Percentiles rank a stretch among this genome's conserved stretches.
Conservation (phyloP, 371 early-diverging fungal species). For the Fennellomyces sp. region DNA sequence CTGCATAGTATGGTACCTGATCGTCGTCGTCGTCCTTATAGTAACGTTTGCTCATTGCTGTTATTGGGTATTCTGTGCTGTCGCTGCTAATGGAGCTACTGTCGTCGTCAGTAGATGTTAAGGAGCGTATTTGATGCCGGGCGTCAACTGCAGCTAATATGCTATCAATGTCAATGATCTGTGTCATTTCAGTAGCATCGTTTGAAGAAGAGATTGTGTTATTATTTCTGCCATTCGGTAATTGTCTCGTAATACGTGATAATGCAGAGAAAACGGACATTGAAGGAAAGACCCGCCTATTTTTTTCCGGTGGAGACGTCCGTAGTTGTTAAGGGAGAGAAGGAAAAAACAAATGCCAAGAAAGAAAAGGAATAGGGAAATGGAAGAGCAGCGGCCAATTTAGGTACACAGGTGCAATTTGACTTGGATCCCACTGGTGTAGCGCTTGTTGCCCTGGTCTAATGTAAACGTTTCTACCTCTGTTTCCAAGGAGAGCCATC, state of each 20-base stretch:
- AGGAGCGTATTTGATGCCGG: slow-evolving; percentile 23
- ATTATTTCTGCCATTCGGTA: background rate
- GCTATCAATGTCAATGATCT: slow-evolving; percentile 31
- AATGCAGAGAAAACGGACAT: slow-evolving; percentile 2
- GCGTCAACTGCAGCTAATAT: slow-evolving; percentile 31
- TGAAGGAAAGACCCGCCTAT: background rate
- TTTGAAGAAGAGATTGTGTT: background rate
- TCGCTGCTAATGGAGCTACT: slow-evolving; percentile 13
- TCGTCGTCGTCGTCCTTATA: slow-evolving; percentile 11
- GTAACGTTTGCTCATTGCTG: slow-evolving; percentile 4
- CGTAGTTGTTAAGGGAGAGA: background rate
- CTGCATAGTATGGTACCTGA: background rate
- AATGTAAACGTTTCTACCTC: slow-evolving; percentile 44
- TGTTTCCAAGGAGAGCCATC: slow-evolving; percentile 3
- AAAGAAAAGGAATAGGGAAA: background rate
- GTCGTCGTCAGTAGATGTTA: slow-evolving; percentile 14
- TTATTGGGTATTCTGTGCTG: slow-evolving; percentile 18
- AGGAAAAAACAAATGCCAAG: background rate
- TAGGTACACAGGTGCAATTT: slow-evolving; percentile 21
- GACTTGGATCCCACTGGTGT: slow-evolving; percentile 41
- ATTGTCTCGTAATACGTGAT: background rate
- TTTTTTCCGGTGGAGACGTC: background rate
- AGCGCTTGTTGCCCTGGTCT: slow-evolving; percentile 22
- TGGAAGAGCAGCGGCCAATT: background rate
- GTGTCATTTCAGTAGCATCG: slow-evolving; percentile 40